These are phyloP conservation scores for Sporothrix globosa DNA, from an alignment of 2,329 filamentous ascomycete species.

Conservation along the genomic window DNA sequence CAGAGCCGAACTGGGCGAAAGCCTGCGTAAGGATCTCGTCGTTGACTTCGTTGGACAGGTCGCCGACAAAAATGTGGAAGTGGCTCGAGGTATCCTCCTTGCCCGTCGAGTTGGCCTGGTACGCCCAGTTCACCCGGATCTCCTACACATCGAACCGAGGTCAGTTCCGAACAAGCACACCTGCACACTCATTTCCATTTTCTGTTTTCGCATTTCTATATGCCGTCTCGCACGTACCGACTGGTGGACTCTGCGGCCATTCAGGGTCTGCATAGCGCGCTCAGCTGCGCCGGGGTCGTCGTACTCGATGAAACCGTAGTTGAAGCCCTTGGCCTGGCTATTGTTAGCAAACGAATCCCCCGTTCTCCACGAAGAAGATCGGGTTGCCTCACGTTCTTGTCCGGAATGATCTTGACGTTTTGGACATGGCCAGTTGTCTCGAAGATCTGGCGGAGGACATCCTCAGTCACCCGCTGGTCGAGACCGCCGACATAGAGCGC, in stretches of 20 bases:
- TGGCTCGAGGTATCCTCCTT: constrained; percentile 98
- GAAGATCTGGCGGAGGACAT: constrained; percentile 95
- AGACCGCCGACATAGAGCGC: constrained; percentile 94
- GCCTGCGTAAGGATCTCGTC: constrained; percentile 92
- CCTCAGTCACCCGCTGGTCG: constrained; percentile 93
- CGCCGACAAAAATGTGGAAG: constrained; percentile 98
- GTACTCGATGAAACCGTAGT: constrained; percentile 99
- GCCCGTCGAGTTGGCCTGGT: constrained; percentile 89
- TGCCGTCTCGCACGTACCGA: constrained; percentile 63
- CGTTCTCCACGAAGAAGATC: background rate
- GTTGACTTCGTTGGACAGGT: constrained; percentile 97
- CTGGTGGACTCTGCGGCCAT: constrained; percentile 93
- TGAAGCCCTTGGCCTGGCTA: constrained; percentile 84
- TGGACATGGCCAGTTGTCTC: constrained; percentile 98
- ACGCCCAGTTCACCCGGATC: constrained; percentile 99
- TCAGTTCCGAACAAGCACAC: constrained; percentile 5
- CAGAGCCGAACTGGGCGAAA: constrained; percentile 92
- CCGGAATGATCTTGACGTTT: constrained; percentile 98
- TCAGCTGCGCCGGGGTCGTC: constrained; percentile 96
- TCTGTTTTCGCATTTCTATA: too few relatives aligned
- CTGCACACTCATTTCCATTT: background rate
- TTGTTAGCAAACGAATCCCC: background rate
- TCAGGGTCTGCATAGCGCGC: constrained; percentile 94
- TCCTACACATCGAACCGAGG: constrained; percentile 60
- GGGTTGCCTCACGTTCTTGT: constrained; percentile 85